phyloP scores from a whole-genome alignment of 208 protist genomes.

The Trypanosoma cruzi region DNA sequence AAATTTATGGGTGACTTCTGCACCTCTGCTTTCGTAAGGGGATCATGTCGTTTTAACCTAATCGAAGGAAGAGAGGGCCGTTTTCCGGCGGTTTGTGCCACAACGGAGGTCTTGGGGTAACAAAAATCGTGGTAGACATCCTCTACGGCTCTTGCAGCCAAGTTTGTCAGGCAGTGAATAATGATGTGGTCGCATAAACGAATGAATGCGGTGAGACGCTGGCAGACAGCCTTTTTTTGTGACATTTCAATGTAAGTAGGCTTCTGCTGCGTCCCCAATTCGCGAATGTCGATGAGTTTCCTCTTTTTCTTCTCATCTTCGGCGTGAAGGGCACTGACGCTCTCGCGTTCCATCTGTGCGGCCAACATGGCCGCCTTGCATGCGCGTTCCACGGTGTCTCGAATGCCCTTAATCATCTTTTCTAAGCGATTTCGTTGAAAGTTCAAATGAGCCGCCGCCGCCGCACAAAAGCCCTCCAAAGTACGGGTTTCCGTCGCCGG shows the following conservation, averaged over 20 bases:
- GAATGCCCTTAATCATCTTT: slow-evolving; percentile 84
- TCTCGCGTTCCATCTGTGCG: slow-evolving; percentile 82
- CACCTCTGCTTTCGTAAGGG: slow-evolving; percentile 18
- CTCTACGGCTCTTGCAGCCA: slow-evolving; percentile 82
- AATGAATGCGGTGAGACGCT: slow-evolving; percentile 94
- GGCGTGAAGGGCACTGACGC: slow-evolving; percentile 59
- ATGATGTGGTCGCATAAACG: slow-evolving; percentile 95
- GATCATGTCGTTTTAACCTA: slow-evolving; percentile 15
- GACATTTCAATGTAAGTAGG: slow-evolving; percentile 94
- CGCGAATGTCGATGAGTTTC: slow-evolving; percentile 79
- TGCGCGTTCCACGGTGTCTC: slow-evolving; percentile 87
- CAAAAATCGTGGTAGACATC: slow-evolving; percentile 72
- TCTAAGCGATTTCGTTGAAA: slow-evolving; percentile 66
- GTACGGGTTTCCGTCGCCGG: slow-evolving; percentile 71
- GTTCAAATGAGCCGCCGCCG: slow-evolving; percentile 56
- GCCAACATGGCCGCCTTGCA: slow-evolving; percentile 92
- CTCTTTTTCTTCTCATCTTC: slow-evolving; percentile 82
- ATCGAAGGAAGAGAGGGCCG: not conserved
- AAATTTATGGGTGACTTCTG: slow-evolving; percentile 37
- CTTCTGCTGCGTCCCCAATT: slow-evolving; percentile 83
- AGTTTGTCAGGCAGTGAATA: slow-evolving; percentile 85
- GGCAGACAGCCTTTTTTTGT: slow-evolving; percentile 90
- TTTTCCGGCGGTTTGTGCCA: not conserved
- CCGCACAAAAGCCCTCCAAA: slow-evolving; percentile 68
- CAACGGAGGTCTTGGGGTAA: slow-evolving; percentile 45